Conservation (phyloP, 2,329 filamentous ascomycete genomes). For the Pseudogymnoascus sp. region DNA sequence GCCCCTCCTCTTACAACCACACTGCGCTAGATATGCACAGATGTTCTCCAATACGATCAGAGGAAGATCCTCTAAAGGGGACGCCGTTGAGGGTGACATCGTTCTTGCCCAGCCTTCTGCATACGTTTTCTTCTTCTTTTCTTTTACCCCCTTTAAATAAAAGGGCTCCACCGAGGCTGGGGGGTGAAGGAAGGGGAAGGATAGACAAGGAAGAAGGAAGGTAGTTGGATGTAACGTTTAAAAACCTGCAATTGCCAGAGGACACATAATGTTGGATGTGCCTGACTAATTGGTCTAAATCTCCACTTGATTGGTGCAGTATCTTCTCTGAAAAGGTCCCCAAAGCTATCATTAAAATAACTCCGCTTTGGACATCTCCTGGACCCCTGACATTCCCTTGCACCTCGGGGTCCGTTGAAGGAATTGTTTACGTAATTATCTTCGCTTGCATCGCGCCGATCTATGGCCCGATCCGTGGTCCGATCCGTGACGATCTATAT, state of each 20-base stretch:
- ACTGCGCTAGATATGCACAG: neutral
- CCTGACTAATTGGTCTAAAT: no score
- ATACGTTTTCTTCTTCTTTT: neutral
- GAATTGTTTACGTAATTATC: no score
- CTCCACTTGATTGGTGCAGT: no score
- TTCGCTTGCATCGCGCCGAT: no score
- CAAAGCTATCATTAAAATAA: no score
- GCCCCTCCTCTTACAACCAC: neutral
- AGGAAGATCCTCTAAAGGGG: neutral
- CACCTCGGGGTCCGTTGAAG: no score
- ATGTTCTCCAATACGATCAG: neutral
- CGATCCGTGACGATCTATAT: no score
- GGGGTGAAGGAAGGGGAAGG: neutral
- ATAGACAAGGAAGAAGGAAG: neutral
- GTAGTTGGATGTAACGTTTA: neutral
- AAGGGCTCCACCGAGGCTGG: neutral
- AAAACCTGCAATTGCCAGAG: neutral
- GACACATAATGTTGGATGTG: neutral
- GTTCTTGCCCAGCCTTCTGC: neutral
- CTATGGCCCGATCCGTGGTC: no score
- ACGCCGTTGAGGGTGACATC: neutral
- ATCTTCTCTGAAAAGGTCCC: no score
- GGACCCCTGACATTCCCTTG: no score
- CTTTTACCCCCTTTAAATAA: neutral
- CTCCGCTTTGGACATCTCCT: no score